Conservation (phyloP, 2,329 filamentous ascomycete genomes). For the Fusarium tricinctum region DNA sequence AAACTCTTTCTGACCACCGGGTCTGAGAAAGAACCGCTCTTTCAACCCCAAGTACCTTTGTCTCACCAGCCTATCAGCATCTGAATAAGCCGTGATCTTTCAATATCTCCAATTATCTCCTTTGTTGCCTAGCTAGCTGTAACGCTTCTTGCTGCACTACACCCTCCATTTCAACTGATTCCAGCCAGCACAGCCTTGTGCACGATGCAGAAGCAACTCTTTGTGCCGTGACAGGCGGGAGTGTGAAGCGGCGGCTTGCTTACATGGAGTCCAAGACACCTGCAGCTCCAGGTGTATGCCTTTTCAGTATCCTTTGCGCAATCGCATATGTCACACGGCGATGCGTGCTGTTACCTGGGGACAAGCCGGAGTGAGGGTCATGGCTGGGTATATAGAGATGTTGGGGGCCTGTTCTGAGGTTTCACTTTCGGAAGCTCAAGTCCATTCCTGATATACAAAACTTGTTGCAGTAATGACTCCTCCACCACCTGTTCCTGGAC, state of each 20-base stretch:
- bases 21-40: slow-evolving; percentile 3
- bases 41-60: not conserved
- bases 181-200: slow-evolving; percentile 24
- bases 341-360: slow-evolving; percentile 28
- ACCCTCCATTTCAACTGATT: slow-evolving; percentile 26
- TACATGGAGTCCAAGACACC: slow-evolving; percentile 13
- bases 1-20: not conserved
- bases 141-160: slow-evolving; percentile 22
- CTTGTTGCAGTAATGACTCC: slow-evolving; percentile 30
- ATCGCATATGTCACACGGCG: slow-evolving; percentile 32
- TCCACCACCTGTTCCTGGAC: slow-evolving; percentile 14
- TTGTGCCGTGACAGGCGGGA: slow-evolving; percentile 4
- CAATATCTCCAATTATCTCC: slow-evolving; percentile 8
- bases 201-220: slow-evolving; percentile 21
- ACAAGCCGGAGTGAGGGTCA: slow-evolving; percentile 12
- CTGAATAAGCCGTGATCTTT: not conserved
- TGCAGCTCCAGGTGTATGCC: slow-evolving; percentile 11
- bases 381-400: slow-evolving; percentile 32
- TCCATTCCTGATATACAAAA: not conserved
- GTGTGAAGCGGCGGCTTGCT: slow-evolving; percentile 30
- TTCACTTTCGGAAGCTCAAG: not conserved
- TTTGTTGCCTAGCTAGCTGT: slow-evolving; percentile 32
- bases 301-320: slow-evolving; percentile 15
- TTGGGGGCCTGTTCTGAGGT: slow-evolving; percentile 2
- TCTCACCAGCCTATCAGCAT: slow-evolving; percentile 3